A percentile compares a stretch with the other conserved stretches of the same genome.
Conservation (phyloP, 2,329 filamentous ascomycete genomes). For the Coniella vitis region DNA sequence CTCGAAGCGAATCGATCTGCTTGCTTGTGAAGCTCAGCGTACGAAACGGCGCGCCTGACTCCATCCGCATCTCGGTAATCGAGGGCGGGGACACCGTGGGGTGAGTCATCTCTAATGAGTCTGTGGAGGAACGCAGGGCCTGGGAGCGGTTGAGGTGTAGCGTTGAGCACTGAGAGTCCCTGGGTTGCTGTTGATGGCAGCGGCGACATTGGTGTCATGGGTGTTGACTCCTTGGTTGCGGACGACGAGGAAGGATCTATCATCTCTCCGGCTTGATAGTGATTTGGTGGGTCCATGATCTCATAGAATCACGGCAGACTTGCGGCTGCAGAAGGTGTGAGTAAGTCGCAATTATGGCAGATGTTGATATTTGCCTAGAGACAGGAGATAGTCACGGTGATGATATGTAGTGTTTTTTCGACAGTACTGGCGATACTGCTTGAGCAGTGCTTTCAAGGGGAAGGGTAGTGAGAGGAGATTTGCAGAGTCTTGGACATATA, state of each 20-base stretch:
- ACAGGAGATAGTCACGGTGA: not conserved
- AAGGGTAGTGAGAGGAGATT: too few relatives aligned
- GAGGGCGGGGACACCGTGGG: conserved; percentile 44
- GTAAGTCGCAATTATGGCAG: not conserved
- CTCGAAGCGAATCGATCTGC: conserved; percentile 7
- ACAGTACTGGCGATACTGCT: too few relatives aligned
- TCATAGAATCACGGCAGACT: not conserved
- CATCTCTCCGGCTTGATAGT: conserved; percentile 9
- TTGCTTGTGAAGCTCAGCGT: conserved; percentile 49
- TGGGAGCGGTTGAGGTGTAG: conserved; percentile 30
- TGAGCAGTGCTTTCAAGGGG: too few relatives aligned
- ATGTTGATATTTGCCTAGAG: not conserved
- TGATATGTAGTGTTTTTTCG: not conserved
- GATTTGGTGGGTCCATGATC: conserved; percentile 2
- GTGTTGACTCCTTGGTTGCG: too few relatives aligned
- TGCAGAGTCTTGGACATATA: too few relatives aligned
- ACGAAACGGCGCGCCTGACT: conserved; percentile 45
- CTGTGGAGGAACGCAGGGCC: conserved; percentile 46
- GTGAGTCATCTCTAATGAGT: conserved; percentile 43
- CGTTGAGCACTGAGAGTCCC: conserved; percentile 40
- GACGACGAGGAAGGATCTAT: not conserved
- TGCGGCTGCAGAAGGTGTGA: not conserved
- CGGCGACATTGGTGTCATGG: too few relatives aligned
- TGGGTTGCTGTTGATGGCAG: not conserved
- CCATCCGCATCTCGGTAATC: conserved; percentile 53